Percentiles rank a stretch among this genome's conserved stretches.
Evolutionary conservation across 2,329 filamentous ascomycete species (phyloP).

Genomic region (Cephalotrichum gorgonifer): DNA sequence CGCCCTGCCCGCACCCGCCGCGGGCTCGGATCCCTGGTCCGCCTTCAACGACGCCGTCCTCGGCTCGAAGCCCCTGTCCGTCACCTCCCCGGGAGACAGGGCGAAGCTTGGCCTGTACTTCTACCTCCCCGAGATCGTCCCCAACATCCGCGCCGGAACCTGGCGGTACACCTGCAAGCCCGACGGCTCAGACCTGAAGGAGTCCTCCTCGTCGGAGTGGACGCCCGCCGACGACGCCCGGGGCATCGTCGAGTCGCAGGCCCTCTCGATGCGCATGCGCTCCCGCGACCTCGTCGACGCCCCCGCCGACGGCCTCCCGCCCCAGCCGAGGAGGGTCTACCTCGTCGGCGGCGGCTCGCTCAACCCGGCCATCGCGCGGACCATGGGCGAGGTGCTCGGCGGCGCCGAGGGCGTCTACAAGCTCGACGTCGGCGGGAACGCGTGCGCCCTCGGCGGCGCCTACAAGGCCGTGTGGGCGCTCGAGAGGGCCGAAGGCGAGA

Average conservation of each 20-base stretch:
- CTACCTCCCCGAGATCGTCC: constrained; percentile 88
- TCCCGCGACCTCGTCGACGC: constrained; percentile 63
- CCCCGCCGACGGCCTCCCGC: constrained; percentile 47
- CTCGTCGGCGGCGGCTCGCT: constrained; percentile 86
- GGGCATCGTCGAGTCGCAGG: constrained; percentile 87
- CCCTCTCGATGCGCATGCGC: constrained; percentile 80
- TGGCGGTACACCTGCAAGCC: constrained; percentile 66
- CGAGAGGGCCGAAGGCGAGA: constrained; percentile 58
- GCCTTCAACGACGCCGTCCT: constrained; percentile 68
- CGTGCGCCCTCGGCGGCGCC: constrained; percentile 84
- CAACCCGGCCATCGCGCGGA: constrained; percentile 78
- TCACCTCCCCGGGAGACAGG: constrained; percentile 39
- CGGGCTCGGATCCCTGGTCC: constrained; percentile 53
- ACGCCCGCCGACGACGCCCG: constrained; percentile 64
- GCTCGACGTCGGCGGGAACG: constrained; percentile 89
- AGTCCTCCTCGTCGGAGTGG: constrained; percentile 24
- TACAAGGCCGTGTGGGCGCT: constrained; percentile 95
- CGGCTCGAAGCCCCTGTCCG: constrained; percentile 57
- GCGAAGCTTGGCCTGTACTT: constrained; percentile 92
- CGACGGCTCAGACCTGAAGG: constrained; percentile 38
- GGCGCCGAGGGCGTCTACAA: constrained; percentile 84
- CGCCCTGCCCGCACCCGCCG: constrained; percentile 48
- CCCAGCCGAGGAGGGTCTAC: constrained; percentile 83
- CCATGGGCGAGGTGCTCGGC: constrained; percentile 81
- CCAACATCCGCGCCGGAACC: constrained; percentile 74